These are phyloP conservation scores for Aspergillus felis DNA, from an alignment of 2,329 filamentous ascomycete genomes.

Conservation along the genomic window DNA sequence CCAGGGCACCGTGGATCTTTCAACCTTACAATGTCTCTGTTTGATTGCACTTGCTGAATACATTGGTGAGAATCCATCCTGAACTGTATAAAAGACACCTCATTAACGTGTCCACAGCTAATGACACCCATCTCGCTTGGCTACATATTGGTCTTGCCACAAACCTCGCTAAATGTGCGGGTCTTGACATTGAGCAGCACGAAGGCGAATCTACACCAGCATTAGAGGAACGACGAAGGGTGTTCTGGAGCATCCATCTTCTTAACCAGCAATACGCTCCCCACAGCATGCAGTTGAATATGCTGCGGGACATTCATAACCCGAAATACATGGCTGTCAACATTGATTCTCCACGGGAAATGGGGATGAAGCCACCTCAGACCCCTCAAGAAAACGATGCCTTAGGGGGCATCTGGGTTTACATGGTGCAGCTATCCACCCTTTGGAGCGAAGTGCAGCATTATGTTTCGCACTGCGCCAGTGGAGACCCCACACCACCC, in stretches of 20 bases:
- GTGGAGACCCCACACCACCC: not conserved
- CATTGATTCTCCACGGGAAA: not conserved
- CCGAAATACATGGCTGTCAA: not conserved
- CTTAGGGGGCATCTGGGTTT: not conserved
- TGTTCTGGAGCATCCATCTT: not conserved
- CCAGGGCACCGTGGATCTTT: not conserved
- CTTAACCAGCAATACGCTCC: not conserved
- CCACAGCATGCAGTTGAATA: not conserved
- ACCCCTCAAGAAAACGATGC: not conserved
- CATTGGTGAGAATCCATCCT: not conserved
- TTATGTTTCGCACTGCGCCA: not conserved
- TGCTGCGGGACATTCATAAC: not conserved
- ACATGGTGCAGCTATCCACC: not conserved
- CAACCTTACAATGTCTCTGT: not conserved
- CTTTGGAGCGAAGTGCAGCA: not conserved
- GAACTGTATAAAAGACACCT: no score
- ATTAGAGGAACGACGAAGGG: not conserved
- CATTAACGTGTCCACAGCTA: not conserved
- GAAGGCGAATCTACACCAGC: not conserved
- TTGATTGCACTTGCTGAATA: not conserved
- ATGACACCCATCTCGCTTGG: not conserved
- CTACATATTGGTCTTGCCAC: not conserved
- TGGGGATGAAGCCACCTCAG: not conserved
- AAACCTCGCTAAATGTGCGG: not conserved
- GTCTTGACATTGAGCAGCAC: not conserved